A percentile compares a stretch with the other conserved stretches of the same genome.
These are phyloP conservation scores for Xylaria intraflava DNA, from an alignment of 495 filamentous ascomycete genomes.

Conservation along the genomic window DNA sequence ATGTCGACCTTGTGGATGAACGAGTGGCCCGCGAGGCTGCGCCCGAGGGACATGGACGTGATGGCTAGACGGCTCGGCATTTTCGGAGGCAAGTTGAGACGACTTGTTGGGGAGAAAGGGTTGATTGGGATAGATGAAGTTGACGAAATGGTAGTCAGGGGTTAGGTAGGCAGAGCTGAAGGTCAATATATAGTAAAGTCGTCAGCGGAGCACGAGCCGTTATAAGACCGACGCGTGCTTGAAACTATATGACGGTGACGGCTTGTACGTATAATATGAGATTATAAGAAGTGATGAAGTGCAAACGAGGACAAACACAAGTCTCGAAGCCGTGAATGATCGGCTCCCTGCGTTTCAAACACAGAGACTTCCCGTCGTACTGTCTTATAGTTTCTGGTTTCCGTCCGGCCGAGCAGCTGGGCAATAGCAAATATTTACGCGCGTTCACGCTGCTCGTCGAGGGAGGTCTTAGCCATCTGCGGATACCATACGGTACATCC, in stretches of 20 bases:
- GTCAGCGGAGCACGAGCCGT: background rate
- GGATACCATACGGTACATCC: no score
- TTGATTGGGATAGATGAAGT: background rate
- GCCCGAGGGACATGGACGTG: conserved; percentile 68
- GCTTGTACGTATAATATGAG: background rate
- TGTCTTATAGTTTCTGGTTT: background rate
- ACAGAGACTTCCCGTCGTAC: conserved; percentile 5
- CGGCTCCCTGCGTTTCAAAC: conserved; percentile 21
- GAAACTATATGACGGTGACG: background rate
- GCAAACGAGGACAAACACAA: conserved; percentile 5
- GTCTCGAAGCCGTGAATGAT: background rate
- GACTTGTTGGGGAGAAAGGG: background rate
- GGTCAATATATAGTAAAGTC: background rate
- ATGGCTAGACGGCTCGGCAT: conserved; percentile 47
- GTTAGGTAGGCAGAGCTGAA: background rate
- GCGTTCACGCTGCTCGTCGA: background rate
- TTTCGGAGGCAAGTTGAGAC: background rate
- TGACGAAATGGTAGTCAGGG: background rate
- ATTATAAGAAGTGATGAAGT: background rate
- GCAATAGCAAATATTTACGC: background rate
- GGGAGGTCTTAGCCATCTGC: background rate
- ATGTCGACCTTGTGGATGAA: conserved; percentile 59
- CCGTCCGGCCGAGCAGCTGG: background rate
- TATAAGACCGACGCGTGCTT: background rate
- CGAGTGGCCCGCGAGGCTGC: conserved; percentile 47